These are phyloP conservation scores for Candida patagonica DNA, from an alignment of 805 yeast genomes.

Conservation along the genomic window DNA sequence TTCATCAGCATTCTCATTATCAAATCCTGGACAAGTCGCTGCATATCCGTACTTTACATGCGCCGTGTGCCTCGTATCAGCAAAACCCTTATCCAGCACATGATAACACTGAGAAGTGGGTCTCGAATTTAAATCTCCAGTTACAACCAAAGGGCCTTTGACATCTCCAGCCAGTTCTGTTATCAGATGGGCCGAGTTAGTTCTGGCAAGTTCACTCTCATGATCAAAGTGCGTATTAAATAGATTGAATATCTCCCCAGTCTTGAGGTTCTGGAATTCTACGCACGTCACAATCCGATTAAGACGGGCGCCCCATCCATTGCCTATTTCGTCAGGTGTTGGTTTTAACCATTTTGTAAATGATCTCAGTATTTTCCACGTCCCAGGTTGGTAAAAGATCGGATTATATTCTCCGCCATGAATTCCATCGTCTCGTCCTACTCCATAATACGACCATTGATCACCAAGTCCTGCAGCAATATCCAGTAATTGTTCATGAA, in stretches of 20 bases:
- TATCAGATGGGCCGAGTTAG: constrained; percentile 37
- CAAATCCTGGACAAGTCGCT: constrained; percentile 42
- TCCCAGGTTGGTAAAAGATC: constrained; percentile 32
- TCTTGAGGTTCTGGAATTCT: constrained; percentile 10
- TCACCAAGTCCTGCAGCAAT: constrained; percentile 27
- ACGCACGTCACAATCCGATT: constrained; percentile 29
- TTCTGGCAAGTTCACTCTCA: constrained; percentile 36
- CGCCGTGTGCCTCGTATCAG: constrained; percentile 29
- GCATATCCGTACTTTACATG: constrained; percentile 19
- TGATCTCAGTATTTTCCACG: constrained; percentile 32
- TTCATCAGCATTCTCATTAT: constrained; percentile 18
- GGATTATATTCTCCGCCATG: constrained; percentile 44
- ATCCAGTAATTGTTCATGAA: constrained; percentile 40
- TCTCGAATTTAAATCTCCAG: constrained; percentile 52
- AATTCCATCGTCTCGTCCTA: constrained; percentile 45
- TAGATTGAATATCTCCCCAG: constrained; percentile 17
- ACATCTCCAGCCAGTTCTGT: constrained; percentile 23
- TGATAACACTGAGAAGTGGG: constrained; percentile 37
- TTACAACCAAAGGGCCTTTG: constrained; percentile 28
- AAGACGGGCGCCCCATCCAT: constrained; percentile 41
- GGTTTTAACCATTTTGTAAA: constrained; percentile 44
- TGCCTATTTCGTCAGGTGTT: constrained; percentile 45
- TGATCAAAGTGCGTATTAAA: constrained; percentile 47
- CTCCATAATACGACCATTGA: constrained; percentile 41
- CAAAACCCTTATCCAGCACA: constrained; percentile 29